Evolutionary conservation across 2,329 filamentous ascomycete species (phyloP).

Genomic region (Xylogone sp.): DNA sequence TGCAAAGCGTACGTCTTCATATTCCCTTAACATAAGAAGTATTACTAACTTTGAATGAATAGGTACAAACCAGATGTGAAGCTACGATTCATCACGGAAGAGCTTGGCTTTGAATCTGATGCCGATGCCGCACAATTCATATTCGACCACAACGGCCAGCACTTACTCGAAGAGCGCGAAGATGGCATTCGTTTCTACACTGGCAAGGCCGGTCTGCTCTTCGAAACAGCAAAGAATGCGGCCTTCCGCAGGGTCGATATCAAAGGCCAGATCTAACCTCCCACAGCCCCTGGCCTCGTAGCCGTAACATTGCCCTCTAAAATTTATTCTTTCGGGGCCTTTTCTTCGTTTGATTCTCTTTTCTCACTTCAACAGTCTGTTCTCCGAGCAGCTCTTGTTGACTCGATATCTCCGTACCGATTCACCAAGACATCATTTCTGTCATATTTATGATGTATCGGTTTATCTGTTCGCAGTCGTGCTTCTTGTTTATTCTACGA

Average conservation of each 20-base stretch:
- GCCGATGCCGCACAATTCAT: slow-evolving; percentile 89
- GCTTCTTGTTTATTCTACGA: background rate
- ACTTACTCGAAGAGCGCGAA: slow-evolving; percentile 72
- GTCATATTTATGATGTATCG: background rate
- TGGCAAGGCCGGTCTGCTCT: slow-evolving; percentile 67
- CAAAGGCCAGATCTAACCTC: slow-evolving; percentile 81
- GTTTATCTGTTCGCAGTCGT: background rate
- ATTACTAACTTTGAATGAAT: slow-evolving; percentile 40
- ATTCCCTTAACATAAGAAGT: background rate
- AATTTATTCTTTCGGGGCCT: background rate
- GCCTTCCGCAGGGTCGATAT: slow-evolving; percentile 91
- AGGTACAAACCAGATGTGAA: slow-evolving; percentile 92
- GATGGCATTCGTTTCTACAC: slow-evolving; percentile 71
- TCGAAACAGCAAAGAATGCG: slow-evolving; percentile 67
- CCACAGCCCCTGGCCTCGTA: slow-evolving; percentile 4
- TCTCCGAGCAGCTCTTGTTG: background rate
- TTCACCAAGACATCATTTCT: background rate
- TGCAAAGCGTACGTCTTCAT: slow-evolving; percentile 81
- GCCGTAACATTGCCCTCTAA: background rate
- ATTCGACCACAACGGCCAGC: slow-evolving; percentile 71
- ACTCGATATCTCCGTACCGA: background rate
- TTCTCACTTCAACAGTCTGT: background rate
- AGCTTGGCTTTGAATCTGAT: slow-evolving; percentile 93
- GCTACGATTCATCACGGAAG: slow-evolving; percentile 88
- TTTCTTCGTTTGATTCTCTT: slow-evolving; percentile 5